Base-by-base conservation (phyloP, 345 rosid genomes). In the Sonneratia caseolaris region DNA sequence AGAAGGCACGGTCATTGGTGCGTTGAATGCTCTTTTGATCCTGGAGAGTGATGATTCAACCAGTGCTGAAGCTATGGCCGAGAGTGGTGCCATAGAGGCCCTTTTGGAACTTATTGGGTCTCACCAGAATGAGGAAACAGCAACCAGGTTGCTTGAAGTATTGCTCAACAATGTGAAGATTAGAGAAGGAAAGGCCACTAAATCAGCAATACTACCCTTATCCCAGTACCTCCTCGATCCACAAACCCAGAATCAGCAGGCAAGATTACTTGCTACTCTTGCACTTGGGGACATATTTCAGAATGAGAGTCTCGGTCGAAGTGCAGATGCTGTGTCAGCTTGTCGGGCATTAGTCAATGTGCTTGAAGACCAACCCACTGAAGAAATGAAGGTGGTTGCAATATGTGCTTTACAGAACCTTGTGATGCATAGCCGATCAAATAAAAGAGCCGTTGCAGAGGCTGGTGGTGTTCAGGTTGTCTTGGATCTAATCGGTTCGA, bases 391-490 rank as follows among this genome's bases (percentile, higher is more conserved):
- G 87, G 96, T 96, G 72, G 99, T 96, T 14, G 97, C 98, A 9
- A 89, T 96, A 79, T 96, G 99, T 84, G 93, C 99, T 71, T 74
- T 96, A 82, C 99, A 96, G 74, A 96, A 96, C 81, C 96, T 96
- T 77, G 98, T 96, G 45, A 92, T 87, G 97, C 83, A 88, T 79
- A 92, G 99, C 71, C 83, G 98, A 72, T 87, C 99, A 35, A 96
- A 96, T 82, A 96, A 91, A 87, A 84, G 99, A 84, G 99, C 98
- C 15, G 97, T 96, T 80, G 99, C 98, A 15, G 99, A 96, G 87
- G 99, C 98, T 76, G 98, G 98, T 68, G 99, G 99, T 73, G 98
- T 96, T 74, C 99, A 96, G 82, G 98, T 96, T 38, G 86, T 96
- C 47, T 74, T 96, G 86, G 99, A 92, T 85, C 81, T 96, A 70